Base-by-base conservation (phyloP, 2,329 filamentous ascomycete species). In the Cercospora citrullina region DNA sequence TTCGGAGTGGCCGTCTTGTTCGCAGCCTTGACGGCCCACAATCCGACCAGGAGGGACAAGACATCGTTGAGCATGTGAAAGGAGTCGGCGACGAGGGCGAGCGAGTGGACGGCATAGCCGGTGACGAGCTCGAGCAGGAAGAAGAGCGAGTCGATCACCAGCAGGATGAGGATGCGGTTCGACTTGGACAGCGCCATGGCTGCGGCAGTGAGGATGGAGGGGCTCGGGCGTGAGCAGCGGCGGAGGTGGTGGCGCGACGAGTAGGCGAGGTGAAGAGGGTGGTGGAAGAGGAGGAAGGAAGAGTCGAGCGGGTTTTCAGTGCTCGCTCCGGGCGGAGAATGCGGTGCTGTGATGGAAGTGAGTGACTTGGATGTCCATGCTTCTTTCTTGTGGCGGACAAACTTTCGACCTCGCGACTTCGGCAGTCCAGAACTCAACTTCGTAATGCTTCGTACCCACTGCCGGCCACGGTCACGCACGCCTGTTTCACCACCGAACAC, bases 1-100 rank as follows among this genome's bases (percentile, higher is more conserved):
- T 96, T 94, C 9, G 72, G 69, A 10, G 69, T 66, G 6, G 67
- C 65, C 8, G 93, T 96, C 0, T 90, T 91, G 78, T 91, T 91
- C 28, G 94, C 92, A 61, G 96, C 91, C 70, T 90, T 92, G 64
- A 99, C 95, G 63, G 95, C 95, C 94, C 95, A 99, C 48, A 98
- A 81, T 72, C 95, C 95, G 70, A 99, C 94, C 66, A 90, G 87
- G 14, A 99, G 84, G 1, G 95, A 98, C 69, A 99, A 90, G 74
- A 99, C 95, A 87, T 99, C 95, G 84, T 99, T 99, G 69, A 99
- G 85, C 95, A 99, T 99, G 82, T 99, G 95, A 80, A 99, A 99
- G 68, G 95, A 93, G 83, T 99, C 95, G 64, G 95, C 95, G 77
- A 96, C 93, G 68, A 99, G 87, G 42, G 95, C 95, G 74, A 99